Evolutionary conservation across 805 yeast genomes (phyloP), one percentile per base, ranked within the genome.

Genomic region (Wickerhamiella lipophila): DNA sequence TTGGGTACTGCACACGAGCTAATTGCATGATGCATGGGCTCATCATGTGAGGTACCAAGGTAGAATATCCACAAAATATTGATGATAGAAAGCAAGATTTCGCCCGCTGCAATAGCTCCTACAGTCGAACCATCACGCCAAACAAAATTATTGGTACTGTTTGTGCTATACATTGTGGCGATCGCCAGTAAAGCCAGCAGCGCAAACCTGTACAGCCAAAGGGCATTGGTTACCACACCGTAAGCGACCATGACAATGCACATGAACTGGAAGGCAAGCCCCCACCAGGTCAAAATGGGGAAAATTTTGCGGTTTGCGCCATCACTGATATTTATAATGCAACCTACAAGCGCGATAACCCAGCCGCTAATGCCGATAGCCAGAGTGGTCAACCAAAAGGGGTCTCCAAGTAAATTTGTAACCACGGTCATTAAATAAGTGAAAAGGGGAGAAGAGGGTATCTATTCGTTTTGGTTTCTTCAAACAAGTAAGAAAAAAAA

Each of bases 221-320:
- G 69, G 40, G 77, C 66, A 64, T 82, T 80, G 58, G 66, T 67
- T 62, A 78, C 60, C 63, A 72, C 65, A 75, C 85, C 54, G 77
- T 68, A 49, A 70, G 57, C 38, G 73, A 71, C 52, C 75, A 71
- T 62, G 4, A 77, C 56, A 18, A 83, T 71, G 38, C 85, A 56
- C 26, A 84, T 53, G 18, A 87, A 68, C 65, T 89, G 79, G 60
- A 77, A 92, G 1, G 83, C 88, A 5, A 92, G 64, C 1, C 94
- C 95, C 98, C 98, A 92, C 98, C 98, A 89, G 3, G 92, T 77
- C 65, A 89, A 83, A 55, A 77, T 76, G 1, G 96, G 96, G 60
- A 81, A 85, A 5, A 64, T 55, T 13, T 65, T 63, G 22, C 56
- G 50, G 16, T 64, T 61, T 15, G 42, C 45, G 23, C 50, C 52